Evolutionary conservation across 345 rosid genomes (phyloP), one percentile per base, ranked within the genome.

Genomic region (Populus nigra): DNA sequence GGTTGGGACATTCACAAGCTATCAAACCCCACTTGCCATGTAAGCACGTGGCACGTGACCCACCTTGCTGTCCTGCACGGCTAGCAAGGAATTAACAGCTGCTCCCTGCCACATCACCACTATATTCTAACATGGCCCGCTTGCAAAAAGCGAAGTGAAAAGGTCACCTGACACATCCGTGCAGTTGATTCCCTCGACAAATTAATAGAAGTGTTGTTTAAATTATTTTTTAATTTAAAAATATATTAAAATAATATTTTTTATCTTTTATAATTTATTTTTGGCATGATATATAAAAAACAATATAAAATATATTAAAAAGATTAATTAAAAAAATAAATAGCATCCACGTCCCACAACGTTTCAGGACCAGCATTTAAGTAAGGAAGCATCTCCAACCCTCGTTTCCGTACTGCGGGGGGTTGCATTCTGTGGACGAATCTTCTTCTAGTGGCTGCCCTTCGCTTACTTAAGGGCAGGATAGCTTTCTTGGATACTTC

Each of bases 81-180:
- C 63, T 57, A 59, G 9, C 25, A 55, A 8, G 61, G n/a, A 55
- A 20, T 47, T 22, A 55, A 55, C 9, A 22, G 61, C 61, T 69
- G 39, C 70, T 38, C 36, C 68, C 76, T 53, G 68, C 78, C 79
- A 82, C 57, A 65, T 68, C 81, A 74, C 23, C 69, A 33, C 17
- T 70, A 25, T 18, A 65, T 41, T 73, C 76, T 61, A 4, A 20
- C 5, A 2, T 6, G 84, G 73, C 76, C 78, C 76, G 29, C 77
- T 17, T 53, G 20, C 73, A 25, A 75, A 83, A 79, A 76, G 82
- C 36, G 72, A 61, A 31, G 61, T 49, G 75, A 83, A 79, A 82
- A 83, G 71, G 31, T 33, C 69, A 22, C 68, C 67, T 62, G 62
- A 76, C 63, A 41, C 25, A 77, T 86, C 77, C 77, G 27, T 69